Base-by-base conservation (phyloP, 2,329 filamentous ascomycete species). In the Pyrenochaeta sp. region DNA sequence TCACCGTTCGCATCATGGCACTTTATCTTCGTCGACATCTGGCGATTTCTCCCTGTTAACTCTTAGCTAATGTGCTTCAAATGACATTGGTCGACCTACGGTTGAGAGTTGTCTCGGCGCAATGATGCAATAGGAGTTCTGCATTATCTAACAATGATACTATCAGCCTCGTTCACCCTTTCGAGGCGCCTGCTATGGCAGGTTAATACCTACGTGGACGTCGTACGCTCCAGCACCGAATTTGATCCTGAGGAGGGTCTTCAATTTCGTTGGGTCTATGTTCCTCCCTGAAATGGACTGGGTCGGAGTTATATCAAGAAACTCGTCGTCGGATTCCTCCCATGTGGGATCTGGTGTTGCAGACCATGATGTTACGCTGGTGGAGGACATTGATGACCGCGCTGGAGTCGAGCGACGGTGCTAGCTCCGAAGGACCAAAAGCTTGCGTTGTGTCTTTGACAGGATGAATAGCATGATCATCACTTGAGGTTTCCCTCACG, bases 101-200 rank as follows among this genome's bases (percentile, higher is more conserved):
- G 13, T 59, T 36, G 59, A 62, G 0, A 62, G 43, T 45, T 56
- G 54, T 54, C 56, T 37, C 2, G 59, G 53, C 3, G 59, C 59
- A 10, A 57, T 54, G 27, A 62, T 52, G 27, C 57, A 57, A 27
- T 62, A 62, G 6, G 53, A 54, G 37, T 59, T 59, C 10, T 62
- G 57, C 39, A 62, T 50, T 27, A 62, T 55, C 50, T 60, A 8
- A 0, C 5, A 40, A 22, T 9, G 15, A 24, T 42, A 8, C 7
- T 24, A 8, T 42, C 39, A 42, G 39, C 15, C 39, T 42, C 12
- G 28, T 30, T 5, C 9, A 30, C 28, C 9, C 28, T 9, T 30
- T 30, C 28, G 28, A 39, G 5, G 6, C 13, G 36, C 12, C n/a
- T 15, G 36, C 5, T 19, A 39, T 39, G n/a, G 13, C n/a, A 10